Conservation (phyloP, 805 yeast species). For the Candida tammaniensis region DNA sequence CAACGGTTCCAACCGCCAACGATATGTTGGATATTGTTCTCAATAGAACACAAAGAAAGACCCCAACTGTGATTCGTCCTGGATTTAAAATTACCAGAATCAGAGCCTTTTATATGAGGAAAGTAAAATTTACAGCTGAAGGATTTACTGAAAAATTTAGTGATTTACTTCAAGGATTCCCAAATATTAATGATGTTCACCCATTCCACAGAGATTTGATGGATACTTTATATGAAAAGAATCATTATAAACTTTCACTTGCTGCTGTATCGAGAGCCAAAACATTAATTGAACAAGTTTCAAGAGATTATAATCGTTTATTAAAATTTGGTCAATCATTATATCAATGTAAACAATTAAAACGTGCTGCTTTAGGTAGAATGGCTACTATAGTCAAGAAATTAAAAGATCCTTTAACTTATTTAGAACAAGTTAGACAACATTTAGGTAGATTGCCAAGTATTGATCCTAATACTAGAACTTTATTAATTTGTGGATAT, state of each 20-base stretch:
- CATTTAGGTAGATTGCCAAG: slow-evolving; percentile 98
- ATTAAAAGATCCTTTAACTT: slow-evolving; percentile 87
- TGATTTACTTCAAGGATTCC: slow-evolving; percentile 84
- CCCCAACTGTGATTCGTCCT: slow-evolving; percentile 97
- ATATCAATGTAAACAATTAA: slow-evolving; percentile 97
- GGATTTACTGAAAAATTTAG: slow-evolving; percentile 92
- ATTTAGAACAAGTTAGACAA: slow-evolving; percentile 98
- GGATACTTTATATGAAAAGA: slow-evolving; percentile 97
- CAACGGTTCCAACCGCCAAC: slow-evolving; percentile 87
- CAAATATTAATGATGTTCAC: slow-evolving; percentile 94
- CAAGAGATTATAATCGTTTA: slow-evolving; percentile 91
- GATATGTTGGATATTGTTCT: slow-evolving; percentile 95
- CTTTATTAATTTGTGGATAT: slow-evolving; percentile 95
- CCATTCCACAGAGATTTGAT: slow-evolving; percentile 98
- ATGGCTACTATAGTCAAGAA: slow-evolving; percentile 98
- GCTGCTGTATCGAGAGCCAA: slow-evolving; percentile 95
- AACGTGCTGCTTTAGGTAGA: slow-evolving; percentile 98
- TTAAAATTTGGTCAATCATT: slow-evolving; percentile 96
- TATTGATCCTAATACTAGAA: slow-evolving; percentile 98
- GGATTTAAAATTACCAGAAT: slow-evolving; percentile 96
- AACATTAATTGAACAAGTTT: slow-evolving; percentile 89
- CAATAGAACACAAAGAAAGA: slow-evolving; percentile 96
- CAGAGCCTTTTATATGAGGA: slow-evolving; percentile 96
- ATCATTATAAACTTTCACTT: slow-evolving; percentile 94
- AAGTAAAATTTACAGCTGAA: slow-evolving; percentile 93